These are phyloP conservation scores for Chamaecrista fasciculata DNA, from an alignment of 306 rosid genomes.

Conservation along the genomic window DNA sequence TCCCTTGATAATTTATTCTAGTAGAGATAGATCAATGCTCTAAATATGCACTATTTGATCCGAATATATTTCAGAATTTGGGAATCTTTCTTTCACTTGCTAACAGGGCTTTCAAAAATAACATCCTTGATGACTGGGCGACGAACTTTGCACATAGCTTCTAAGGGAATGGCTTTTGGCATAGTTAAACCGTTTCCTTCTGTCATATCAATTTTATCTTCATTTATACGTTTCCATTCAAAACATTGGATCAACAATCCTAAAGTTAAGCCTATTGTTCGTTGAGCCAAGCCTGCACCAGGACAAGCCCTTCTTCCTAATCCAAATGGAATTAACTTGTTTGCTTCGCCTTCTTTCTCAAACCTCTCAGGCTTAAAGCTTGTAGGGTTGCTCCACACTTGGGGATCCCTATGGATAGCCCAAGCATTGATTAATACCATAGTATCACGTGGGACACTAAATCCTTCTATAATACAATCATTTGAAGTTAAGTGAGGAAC, in stretches of 20 bases:
- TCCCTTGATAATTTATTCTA: too few relatives aligned
- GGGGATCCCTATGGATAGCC: neutral
- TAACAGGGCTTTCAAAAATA: neutral
- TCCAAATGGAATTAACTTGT: neutral
- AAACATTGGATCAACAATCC: conserved; percentile 2
- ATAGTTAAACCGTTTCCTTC: neutral
- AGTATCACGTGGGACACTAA: neutral
- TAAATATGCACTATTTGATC: too few relatives aligned
- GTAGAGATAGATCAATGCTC: too few relatives aligned
- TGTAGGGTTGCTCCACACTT: neutral
- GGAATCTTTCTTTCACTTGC: too few relatives aligned
- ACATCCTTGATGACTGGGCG: neutral
- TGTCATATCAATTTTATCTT: conserved; percentile 2
- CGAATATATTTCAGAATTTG: too few relatives aligned
- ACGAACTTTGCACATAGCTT: neutral
- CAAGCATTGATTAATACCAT: neutral
- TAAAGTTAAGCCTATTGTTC: neutral
- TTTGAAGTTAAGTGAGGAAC: neutral
- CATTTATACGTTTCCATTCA: neutral
- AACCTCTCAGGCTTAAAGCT: neutral
- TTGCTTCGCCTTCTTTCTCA: neutral
- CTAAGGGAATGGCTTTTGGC: neutral
- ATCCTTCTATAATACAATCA: neutral
- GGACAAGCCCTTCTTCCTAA: neutral
- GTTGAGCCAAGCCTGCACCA: neutral